These are phyloP conservation scores for Chalara sp. DNA, from an alignment of 2,329 filamentous ascomycete genomes.

Conservation along the genomic window DNA sequence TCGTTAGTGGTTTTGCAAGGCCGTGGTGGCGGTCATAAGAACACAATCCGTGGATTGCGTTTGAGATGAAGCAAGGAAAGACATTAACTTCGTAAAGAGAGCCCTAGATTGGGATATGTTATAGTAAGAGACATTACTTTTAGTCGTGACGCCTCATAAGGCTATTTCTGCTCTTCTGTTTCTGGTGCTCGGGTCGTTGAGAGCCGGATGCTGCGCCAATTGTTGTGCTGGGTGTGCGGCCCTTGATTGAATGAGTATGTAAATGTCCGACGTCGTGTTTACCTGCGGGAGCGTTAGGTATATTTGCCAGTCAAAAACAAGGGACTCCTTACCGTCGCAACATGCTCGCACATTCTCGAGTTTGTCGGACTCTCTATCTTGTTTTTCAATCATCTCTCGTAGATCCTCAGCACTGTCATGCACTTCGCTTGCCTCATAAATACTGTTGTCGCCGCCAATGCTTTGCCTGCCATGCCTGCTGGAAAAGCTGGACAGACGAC, in stretches of 20 bases:
- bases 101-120: conserved; percentile 3
- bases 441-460: conserved; percentile 32
- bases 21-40: not conserved
- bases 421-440: conserved; percentile 50
- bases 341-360: conserved; percentile 95
- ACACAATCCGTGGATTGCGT: not conserved
- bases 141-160: conserved; percentile 17
- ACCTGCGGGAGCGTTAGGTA: conserved; percentile 37
- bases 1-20: too few species aligned
- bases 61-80: conserved; percentile 13
- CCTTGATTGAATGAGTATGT: conserved; percentile 39
- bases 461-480: conserved; percentile 47
- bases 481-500: conserved; percentile 40
- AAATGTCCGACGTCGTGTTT: conserved; percentile 68
- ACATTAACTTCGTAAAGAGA: conserved; percentile 17
- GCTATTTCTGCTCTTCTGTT: conserved; percentile 13
- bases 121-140: not conserved
- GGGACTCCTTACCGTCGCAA: conserved; percentile 73
- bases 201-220: conserved; percentile 14
- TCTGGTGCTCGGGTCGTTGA: conserved; percentile 3
- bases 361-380: conserved; percentile 69
- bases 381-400: conserved; percentile 68
- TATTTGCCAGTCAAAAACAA: not conserved
- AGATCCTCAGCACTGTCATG: conserved; percentile 81
- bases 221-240: conserved; percentile 28